Evolutionary conservation across 2,329 filamentous ascomycete genomes (phyloP).

Genomic region (Neonectria punicea): DNA sequence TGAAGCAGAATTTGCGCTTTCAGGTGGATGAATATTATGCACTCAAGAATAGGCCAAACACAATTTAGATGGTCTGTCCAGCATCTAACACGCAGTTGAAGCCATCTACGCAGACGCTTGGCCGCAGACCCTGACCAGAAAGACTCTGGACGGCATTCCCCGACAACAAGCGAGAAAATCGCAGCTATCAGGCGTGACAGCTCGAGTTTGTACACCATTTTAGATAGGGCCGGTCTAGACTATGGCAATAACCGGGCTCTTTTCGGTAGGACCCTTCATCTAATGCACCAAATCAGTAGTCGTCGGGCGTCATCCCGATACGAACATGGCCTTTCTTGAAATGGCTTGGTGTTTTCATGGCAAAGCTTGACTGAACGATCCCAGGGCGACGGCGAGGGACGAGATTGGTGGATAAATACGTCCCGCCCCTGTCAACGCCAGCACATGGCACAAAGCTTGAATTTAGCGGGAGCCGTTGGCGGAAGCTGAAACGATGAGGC

Average conservation of each 20-base stretch:
- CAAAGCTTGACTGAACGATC: slow-evolving; percentile 7
- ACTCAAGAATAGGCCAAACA: too few relatives aligned
- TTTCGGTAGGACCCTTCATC: not conserved
- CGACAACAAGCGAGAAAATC: not conserved
- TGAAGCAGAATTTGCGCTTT: not conserved
- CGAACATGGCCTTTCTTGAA: not conserved
- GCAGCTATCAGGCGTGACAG: not conserved
- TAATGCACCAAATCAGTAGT: not conserved
- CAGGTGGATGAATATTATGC: not conserved
- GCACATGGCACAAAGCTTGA: not conserved
- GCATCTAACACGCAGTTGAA: not conserved
- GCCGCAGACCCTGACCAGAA: not conserved
- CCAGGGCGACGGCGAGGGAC: not conserved
- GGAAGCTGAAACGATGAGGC: not conserved
- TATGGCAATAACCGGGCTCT: not conserved
- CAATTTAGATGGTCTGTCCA: not conserved
- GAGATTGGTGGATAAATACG: slow-evolving; percentile 16
- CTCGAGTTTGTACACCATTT: not conserved
- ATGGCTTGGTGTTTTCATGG: slow-evolving; percentile 10
- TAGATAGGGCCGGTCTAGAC: not conserved
- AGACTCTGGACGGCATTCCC: not conserved
- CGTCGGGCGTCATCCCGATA: not conserved
- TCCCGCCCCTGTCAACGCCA: not conserved
- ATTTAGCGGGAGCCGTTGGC: not conserved
- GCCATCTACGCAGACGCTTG: not conserved